Conservation (phyloP, 1,139 yeast genomes). For the Trichomonascaceae sp. region DNA sequence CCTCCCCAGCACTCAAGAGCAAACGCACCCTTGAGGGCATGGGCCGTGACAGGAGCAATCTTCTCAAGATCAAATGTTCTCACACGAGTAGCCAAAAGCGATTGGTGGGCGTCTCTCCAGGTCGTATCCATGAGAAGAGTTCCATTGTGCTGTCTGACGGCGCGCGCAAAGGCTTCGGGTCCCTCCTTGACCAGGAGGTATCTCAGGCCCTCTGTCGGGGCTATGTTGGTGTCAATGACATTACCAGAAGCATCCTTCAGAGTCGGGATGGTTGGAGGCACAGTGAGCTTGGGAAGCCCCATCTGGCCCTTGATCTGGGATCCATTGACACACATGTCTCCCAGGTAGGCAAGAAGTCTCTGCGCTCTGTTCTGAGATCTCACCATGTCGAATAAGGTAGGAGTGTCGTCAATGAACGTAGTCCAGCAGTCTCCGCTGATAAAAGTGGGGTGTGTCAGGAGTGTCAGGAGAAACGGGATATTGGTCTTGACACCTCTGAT, state of each 20-base stretch:
- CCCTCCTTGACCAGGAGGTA: conserved; percentile 72
- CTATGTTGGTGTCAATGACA: conserved; percentile 39
- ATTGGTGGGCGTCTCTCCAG: conserved; percentile 99
- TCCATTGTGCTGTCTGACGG: conserved; percentile 75
- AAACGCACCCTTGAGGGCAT: conserved; percentile 81
- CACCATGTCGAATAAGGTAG: conserved; percentile 88
- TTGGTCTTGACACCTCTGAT: conserved; percentile 98
- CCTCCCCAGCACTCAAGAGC: conserved; percentile 99
- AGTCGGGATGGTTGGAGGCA: conserved; percentile 64
- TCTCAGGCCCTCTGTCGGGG: conserved; percentile 77
- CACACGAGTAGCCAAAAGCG: conserved; percentile 93
- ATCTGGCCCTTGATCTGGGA: conserved; percentile 90
- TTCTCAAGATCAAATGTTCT: conserved; percentile 84
- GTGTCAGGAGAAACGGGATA: conserved; percentile 89
- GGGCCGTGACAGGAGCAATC: conserved; percentile 89
- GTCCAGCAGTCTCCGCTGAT: conserved; percentile 92
- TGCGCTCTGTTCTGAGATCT: conserved; percentile 95
- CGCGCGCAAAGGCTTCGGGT: conserved; percentile 77
- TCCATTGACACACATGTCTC: conserved; percentile 90
- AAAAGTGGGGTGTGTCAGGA: conserved; percentile 84
- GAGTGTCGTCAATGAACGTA: conserved; percentile 96
- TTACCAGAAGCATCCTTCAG: conserved; percentile 48
- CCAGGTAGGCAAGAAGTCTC: conserved; percentile 76
- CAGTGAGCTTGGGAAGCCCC: conserved; percentile 71
- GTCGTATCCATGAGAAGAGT: conserved; percentile 94